These are phyloP conservation scores for Tilletia horrida DNA, from an alignment of 1,284 basidiomycete genomes.

Conservation along the genomic window DNA sequence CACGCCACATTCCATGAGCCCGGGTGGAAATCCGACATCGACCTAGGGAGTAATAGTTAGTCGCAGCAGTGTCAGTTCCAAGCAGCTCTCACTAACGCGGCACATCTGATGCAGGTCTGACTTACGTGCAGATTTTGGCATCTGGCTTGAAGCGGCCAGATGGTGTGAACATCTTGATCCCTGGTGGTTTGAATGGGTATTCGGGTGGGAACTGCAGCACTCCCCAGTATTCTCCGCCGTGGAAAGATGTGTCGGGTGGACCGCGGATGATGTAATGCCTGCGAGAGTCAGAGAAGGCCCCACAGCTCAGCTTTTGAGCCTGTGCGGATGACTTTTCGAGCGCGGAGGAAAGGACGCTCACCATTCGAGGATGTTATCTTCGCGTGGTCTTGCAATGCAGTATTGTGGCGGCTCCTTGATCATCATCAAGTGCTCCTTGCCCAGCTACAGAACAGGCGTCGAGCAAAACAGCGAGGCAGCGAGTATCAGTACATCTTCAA, in stretches of 20 bases:
- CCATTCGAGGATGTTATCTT: conserved; percentile 79
- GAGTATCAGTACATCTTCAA: no score
- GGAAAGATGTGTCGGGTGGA: conserved; percentile 84
- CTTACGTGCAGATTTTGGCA: conserved; percentile 69
- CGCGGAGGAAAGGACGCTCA: conserved; percentile 17
- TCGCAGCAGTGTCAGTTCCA: no score
- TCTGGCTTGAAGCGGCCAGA: conserved; percentile 88
- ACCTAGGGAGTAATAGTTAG: conserved; percentile 15
- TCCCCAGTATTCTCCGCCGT: conserved; percentile 88
- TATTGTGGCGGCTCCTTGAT: conserved; percentile 89
- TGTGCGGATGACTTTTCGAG: not conserved
- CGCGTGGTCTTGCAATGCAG: conserved; percentile 86
- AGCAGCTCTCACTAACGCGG: no score
- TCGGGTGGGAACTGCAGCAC: conserved; percentile 66
- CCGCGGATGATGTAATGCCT: conserved; percentile 67
- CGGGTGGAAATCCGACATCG: conserved; percentile 67
- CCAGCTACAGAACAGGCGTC: conserved; percentile 60
- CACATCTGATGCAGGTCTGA: not conserved
- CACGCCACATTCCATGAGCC: conserved; percentile 85
- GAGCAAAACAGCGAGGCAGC: not conserved
- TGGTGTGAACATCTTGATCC: conserved; percentile 95
- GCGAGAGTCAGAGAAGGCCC: conserved; percentile 21
- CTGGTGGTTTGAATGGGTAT: conserved; percentile 65
- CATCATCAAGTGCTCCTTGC: conserved; percentile 87
- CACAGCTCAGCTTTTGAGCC: no score